Base-by-base conservation (phyloP, 169 alveolate species). In the Plasmodium vivax region DNA sequence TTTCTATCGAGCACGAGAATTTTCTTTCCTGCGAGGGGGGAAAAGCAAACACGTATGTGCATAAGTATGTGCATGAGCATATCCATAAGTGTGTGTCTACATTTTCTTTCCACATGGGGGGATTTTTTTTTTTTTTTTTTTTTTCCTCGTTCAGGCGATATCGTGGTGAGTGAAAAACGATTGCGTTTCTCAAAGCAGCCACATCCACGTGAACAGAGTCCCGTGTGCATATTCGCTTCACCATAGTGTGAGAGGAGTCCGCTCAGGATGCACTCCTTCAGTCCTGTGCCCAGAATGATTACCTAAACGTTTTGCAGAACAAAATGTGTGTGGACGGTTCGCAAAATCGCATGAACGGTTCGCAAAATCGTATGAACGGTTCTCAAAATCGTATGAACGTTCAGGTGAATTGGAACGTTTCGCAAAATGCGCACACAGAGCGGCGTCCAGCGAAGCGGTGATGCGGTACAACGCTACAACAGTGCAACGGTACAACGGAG, bases 221-320 rank as follows among this genome's bases (percentile, higher is more conserved):
- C 36, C 30, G 34, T 80, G 0, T 84, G 8, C 12, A 87, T 27
- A 83, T 23, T 2, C 47, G 3, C 41, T 71, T 75, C 74, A 87
- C 97, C 96, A 82, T 94, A 84, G 96, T 95, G 98, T 6, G 99
- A 98, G 68, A 99, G 98, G 14, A 99, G 96, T 32, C 99, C 99
- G 81, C 99, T 97, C 19, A 99, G 96, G 87, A 99, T 98, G 96
- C 99, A 98, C 95, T 99, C 99, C 94, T 98, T 98, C 38, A 99
- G 97, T 1, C 99, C 99, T 1, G 99, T 99, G 45, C 99, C 99
- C 90, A 99, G 97, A 30, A 99, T 99, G 30, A 98, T 97, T 23
- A 98, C 99, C 96, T 96, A 91, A 38, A 79, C 7, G 32, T 62
- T 62, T 62, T 27, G 12, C 38, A 6, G 9, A 23, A 82, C 27